Evolutionary conservation across 2,329 filamentous ascomycete species (phyloP), one percentile per base, ranked within the genome.

Genomic region (Tolypocladium nubicola): DNA sequence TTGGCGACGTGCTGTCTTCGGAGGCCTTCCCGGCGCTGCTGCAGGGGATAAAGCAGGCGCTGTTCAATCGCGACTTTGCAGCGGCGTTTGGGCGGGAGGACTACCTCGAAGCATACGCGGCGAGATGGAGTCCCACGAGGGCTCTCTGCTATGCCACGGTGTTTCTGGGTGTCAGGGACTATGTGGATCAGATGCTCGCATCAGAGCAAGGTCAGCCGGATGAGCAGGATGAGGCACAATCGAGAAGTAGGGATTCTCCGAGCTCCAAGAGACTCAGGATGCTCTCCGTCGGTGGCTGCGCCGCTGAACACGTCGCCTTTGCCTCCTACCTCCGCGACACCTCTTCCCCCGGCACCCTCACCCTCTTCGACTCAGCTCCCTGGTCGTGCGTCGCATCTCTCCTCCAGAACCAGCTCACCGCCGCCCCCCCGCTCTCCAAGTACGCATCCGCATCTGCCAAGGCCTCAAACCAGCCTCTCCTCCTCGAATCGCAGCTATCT

Each of bases 101-200:
- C 50, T 82, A 87, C 64, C 79, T 97, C 21, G 83, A 88, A 60
- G 89, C 88, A 11, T 99, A 99, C 75, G 90, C 90, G 10, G 83
- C 90, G 56, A 78, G 94, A 64, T 99, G 93, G 92, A 96, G 91
- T 71, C 89, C 93, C 1, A 88, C 88, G 55, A 80, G 94, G 56
- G 88, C 91, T 0, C 74, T 97, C 55, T 90, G 87, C 61, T 97
- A 97, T 72, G 77, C 84, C n/a, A 67, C 73, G 3, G 72, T 85
- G n/a, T 70, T 87, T 41, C 59, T 70, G 53, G 66, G 65, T 9
- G 66, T 82, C 14, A 59, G 61, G 11, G 58, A 61, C 1, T 63
- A 77, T 35, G 60, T 78, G 2, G 62, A 68, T 33, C 59, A 57
- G 35, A 64, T 75, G 6, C 14, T 40, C 54, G 16, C 23, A 11